Conservation (phyloP, 805 yeast species). For the Isabelozyma gotoi region DNA sequence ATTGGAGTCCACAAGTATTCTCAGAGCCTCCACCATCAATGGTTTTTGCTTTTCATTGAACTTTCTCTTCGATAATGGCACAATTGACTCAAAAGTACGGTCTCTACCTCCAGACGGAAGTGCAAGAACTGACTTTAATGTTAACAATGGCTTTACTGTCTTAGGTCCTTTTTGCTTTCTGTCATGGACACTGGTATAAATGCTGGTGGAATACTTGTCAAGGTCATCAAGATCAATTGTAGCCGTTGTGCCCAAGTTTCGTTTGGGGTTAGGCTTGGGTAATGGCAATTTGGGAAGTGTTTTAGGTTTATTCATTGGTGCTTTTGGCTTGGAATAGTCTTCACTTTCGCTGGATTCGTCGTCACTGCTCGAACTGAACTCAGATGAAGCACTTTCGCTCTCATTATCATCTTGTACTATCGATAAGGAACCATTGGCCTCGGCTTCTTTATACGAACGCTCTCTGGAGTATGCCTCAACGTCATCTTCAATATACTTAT, state of each 20-base stretch:
- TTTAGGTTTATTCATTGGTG: neutral
- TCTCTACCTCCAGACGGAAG: neutral
- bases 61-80: constrained; percentile 16
- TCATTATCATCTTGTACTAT: neutral
- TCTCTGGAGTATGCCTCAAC: neutral
- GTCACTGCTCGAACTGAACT: neutral
- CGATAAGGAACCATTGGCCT: neutral
- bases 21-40: constrained; percentile 25
- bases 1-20: constrained; percentile 19
- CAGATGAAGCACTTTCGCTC: neutral
- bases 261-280: too few species aligned
- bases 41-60: constrained; percentile 26
- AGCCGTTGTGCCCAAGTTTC: too few species aligned
- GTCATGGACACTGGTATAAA: neutral
- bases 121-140: constrained; percentile 1
- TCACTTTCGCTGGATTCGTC: neutral
- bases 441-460: neutral
- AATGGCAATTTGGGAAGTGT: too few species aligned
- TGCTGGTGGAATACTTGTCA: neutral
- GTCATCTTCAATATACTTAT: neutral
- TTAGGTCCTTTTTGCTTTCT: neutral
- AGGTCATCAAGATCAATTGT: neutral
- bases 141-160: neutral
- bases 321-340: too few species aligned
- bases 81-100: neutral